Evolutionary conservation across 352 stramenopile species (phyloP).

Genomic region (Phytophthora pistaciae): DNA sequence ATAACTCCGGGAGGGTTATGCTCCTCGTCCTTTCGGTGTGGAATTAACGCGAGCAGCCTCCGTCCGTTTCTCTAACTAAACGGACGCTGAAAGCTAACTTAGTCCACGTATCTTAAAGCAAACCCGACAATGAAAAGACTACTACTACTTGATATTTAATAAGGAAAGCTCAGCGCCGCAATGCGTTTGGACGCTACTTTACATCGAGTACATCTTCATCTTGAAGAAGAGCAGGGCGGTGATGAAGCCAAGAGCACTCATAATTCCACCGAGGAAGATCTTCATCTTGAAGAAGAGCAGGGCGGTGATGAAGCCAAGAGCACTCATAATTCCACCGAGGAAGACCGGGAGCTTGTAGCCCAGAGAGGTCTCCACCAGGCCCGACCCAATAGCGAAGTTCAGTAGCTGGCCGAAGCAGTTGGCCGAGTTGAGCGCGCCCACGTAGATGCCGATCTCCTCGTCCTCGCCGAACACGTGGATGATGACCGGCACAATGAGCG

Average conservation of each 20-base stretch:
- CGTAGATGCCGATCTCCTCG: slow-evolving; percentile 65
- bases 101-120: not conserved
- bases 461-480: slow-evolving; percentile 64
- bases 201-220: slow-evolving; percentile 80
- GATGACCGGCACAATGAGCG: slow-evolving; percentile 65
- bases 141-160: not conserved
- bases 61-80: not conserved
- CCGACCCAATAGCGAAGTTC: slow-evolving; percentile 67
- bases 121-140: not conserved
- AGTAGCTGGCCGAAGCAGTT: slow-evolving; percentile 73
- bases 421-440: slow-evolving; percentile 76
- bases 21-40: no score
- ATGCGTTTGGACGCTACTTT: slow-evolving; percentile 4
- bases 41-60: not conserved
- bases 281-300: slow-evolving; percentile 63
- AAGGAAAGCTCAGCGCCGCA: not conserved
- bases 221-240: slow-evolving; percentile 60
- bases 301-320: slow-evolving; percentile 59
- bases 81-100: not conserved
- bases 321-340: slow-evolving; percentile 66
- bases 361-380: slow-evolving; percentile 62
- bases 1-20: no score
- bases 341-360: slow-evolving; percentile 73
- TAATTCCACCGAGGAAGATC: slow-evolving; percentile 72
- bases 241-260: slow-evolving; percentile 64